Conservation (phyloP, 257 asterid species). For the Anisodus acutangulus region DNA sequence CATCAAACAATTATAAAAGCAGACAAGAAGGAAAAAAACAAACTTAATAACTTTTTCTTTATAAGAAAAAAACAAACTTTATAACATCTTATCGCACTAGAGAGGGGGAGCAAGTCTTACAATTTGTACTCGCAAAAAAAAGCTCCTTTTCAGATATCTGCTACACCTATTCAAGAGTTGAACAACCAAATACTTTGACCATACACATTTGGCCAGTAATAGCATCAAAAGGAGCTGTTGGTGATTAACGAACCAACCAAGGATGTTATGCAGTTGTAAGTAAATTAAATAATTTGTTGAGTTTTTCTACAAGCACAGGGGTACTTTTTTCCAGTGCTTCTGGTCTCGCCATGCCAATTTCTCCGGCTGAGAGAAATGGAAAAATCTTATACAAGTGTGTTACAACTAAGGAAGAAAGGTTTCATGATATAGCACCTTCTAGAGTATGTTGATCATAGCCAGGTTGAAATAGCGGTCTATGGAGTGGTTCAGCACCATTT, state of each 20-base stretch:
- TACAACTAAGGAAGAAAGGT: slow-evolving; percentile 4
- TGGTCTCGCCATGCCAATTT: neutral
- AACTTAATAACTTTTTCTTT: neutral
- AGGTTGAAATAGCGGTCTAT: neutral
- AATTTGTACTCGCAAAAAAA: neutral
- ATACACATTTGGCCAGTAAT: neutral
- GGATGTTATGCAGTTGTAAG: neutral
- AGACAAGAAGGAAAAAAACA: neutral
- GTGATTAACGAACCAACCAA: neutral
- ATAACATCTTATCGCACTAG: neutral
- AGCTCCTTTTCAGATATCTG: neutral
- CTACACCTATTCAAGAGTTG: neutral
- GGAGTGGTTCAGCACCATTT: slow-evolving; percentile 15
- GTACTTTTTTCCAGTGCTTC: neutral
- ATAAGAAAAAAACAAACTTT: neutral
- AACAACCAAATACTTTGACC: neutral
- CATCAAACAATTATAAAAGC: slow-evolving; percentile 11
- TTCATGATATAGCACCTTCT: slow-evolving; percentile 4
- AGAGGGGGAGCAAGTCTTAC: neutral
- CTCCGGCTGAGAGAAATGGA: neutral
- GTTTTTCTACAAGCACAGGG: slow-evolving; percentile 1
- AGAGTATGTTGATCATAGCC: neutral
- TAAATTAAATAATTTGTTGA: neutral
- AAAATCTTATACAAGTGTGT: neutral
- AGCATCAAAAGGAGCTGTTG: neutral